Conservation (phyloP, 257 asterid species). For the Scutellaria minor region DNA sequence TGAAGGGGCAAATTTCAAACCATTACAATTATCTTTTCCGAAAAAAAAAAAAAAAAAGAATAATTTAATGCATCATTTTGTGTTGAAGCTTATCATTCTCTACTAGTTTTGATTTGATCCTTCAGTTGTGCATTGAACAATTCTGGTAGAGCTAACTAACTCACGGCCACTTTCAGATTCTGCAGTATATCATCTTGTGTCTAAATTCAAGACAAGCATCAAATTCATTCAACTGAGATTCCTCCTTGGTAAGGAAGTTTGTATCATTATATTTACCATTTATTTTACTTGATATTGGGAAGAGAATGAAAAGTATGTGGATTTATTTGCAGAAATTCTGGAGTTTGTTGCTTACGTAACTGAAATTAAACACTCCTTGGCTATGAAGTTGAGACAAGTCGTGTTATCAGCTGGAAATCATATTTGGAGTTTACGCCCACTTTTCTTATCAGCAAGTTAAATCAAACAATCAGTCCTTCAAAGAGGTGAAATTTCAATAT, state of each 20-base stretch:
- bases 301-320: background rate
- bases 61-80: background rate
- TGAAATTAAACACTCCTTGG: slow-evolving; percentile 33
- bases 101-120: background rate
- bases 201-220: slow-evolving; percentile 56
- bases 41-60: too few species aligned
- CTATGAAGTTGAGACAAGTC: slow-evolving; percentile 34
- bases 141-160: background rate
- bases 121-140: background rate
- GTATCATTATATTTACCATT: background rate
- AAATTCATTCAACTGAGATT: slow-evolving; percentile 55
- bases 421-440: slow-evolving; percentile 32
- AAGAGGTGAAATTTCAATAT: background rate
- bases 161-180: slow-evolving; percentile 47
- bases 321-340: slow-evolving; percentile 48
- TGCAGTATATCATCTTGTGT: slow-evolving; percentile 30
- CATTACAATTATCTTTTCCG: background rate
- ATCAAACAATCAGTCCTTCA: background rate
- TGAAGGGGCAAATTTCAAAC: background rate
- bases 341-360: slow-evolving; percentile 44
- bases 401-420: slow-evolving; percentile 38
- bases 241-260: slow-evolving; percentile 58
- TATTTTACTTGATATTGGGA: slow-evolving; percentile 4
- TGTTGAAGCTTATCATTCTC: background rate
- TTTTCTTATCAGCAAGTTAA: background rate